Base-by-base conservation (phyloP, 202 grass and related monocot species). In the Digitaria exilis region DNA sequence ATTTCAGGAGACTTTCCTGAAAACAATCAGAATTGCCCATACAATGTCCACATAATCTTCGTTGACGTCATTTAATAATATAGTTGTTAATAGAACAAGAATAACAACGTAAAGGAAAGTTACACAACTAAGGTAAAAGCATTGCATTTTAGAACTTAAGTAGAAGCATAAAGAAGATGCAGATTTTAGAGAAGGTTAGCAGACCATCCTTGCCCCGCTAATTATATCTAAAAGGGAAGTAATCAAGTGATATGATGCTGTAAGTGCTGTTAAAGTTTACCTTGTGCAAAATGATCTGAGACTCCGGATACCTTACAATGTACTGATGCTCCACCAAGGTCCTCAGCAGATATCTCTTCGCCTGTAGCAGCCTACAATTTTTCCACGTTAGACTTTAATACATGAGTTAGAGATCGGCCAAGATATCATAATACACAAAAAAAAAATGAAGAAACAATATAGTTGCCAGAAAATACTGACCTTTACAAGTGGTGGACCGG, bases 221-320 rank as follows among this genome's bases (percentile, higher is more conserved):
- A 13, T 45, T 35, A 16, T 71, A 87, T 77, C 11, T 56, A 77
- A 69, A 21, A 10, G 32, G n/a, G 32, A 32, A 71, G 19, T 30
- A 69, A n/a, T 61, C 19, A 16, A 73, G 18, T 51, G 37, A 45
- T 37, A 75, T 3, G 57, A 45, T 49, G 58, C 4, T 24, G 10
- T n/a, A 65, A 13, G 39, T 49, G 57, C 6, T 81, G 21, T 39
- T 76, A 76, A 84, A 57, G 65, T 37, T 32, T 87, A 98, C 96
- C 96, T 93, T 91, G 87, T 83, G 96, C 96, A 75, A 90, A 98
- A 85, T 95, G 83, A 89, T 98, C 96, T 41, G 96, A 93, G n/a
- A 98, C 92, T 86, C 96, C 96, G 81, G 92, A 98, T 83, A 95
- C 82, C 75, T 91, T 98, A 86, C 96, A 98, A 91, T 98, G 96